Evolutionary conservation across 805 yeast species (phyloP), one percentile per base, ranked within the genome.

Genomic region (Saturnispora zaruensis): DNA sequence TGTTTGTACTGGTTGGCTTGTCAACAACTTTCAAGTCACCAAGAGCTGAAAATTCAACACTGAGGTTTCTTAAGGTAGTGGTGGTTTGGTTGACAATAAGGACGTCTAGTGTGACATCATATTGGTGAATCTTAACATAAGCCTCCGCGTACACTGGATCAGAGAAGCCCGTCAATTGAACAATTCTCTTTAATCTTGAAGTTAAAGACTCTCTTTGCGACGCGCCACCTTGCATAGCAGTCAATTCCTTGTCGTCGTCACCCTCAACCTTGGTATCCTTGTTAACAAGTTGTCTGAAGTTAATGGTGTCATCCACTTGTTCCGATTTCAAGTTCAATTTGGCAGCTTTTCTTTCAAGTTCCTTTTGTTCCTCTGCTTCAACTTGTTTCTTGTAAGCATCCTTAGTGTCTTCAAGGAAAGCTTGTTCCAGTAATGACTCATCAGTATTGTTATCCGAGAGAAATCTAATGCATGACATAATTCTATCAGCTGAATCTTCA

Each of bases 111-210:
- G 89, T 89, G 60, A 93, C 95, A 66, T 95, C 98, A 65, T 85
- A 93, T 69, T 95, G 98, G 61, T 90, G 96, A n/a, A 88, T 93
- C 57, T 87, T 87, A 57, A 93, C 87, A 62, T 85, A 87, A 0
- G 97, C 99, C 70, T 93, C 99, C 6, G 96, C 98, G 65, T 93
- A 93, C 32, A 93, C 95, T 20, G 98, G 96, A 66, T 93, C 99
- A 0, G 96, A 86, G 68, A 89, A 93, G 16, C 99, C 99, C n/a
- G 99, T 91, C 57, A 93, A 77, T 65, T 87, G 98, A 45, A 88
- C 82, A 60, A 95, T 86, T 66, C 87, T 89, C 66, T 81, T 84
- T 62, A 93, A 76, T 68, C 87, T 84, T 1, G 96, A 88, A 5
- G 86, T 73, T 54, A 82, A 70, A 44, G 80, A 78, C 59, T 77